phyloP scores from a whole-genome alignment of 2,329 filamentous ascomycete genomes.

The Eurotiales sp. region DNA sequence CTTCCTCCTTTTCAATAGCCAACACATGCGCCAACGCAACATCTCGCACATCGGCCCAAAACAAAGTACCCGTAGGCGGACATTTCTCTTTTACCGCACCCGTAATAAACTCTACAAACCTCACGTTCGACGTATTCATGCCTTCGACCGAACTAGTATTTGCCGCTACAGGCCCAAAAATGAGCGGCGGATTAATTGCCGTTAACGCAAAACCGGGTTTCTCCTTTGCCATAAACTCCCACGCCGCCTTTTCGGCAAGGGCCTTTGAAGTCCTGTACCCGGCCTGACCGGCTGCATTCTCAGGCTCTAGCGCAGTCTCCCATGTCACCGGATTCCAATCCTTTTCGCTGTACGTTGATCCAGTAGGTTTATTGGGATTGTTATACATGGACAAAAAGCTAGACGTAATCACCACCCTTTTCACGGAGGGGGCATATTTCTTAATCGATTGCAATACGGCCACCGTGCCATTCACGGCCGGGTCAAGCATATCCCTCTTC shows the following conservation, averaged over 20 bases:
- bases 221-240: slow-evolving; percentile 22
- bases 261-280: slow-evolving; percentile 53
- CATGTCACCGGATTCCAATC: slow-evolving; percentile 51
- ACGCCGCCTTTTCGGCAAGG: slow-evolving; percentile 24
- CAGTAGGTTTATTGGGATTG: slow-evolving; percentile 25
- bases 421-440: slow-evolving; percentile 23
- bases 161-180: slow-evolving; percentile 36
- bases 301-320: slow-evolving; percentile 34
- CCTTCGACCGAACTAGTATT: slow-evolving; percentile 17
- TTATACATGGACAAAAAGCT: slow-evolving; percentile 51
- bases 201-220: slow-evolving; percentile 30
- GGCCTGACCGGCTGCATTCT: slow-evolving; percentile 13
- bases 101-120: slow-evolving; percentile 24
- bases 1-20: slow-evolving; percentile 20
- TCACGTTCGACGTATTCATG: slow-evolving; percentile 38
- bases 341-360: slow-evolving; percentile 42
- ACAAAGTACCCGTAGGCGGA: slow-evolving; percentile 18
- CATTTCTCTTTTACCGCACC: slow-evolving; percentile 16
- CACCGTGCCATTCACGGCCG: slow-evolving; percentile 24
- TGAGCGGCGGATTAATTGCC: slow-evolving; percentile 43
- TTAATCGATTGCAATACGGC: slow-evolving; percentile 23
- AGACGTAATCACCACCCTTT: slow-evolving; percentile 48
- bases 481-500: slow-evolving; percentile 25
- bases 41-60: slow-evolving; percentile 30
- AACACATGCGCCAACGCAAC: slow-evolving; percentile 29